Evolutionary conservation across 352 stramenopile species (phyloP).

Genomic region (Pythium phragmiticola): DNA sequence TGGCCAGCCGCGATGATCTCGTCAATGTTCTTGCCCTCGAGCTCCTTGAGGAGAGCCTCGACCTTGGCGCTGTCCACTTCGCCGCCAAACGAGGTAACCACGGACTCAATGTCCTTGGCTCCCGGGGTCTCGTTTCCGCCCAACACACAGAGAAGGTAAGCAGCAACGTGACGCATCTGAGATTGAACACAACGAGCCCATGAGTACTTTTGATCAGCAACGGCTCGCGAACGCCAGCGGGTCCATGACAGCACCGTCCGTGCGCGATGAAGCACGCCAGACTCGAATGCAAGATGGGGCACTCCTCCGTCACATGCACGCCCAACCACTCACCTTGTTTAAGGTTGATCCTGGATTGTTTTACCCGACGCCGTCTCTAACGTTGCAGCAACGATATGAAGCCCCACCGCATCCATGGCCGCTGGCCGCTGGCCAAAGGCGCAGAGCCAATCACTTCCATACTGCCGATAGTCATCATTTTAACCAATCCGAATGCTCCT

Average conservation of each 20-base stretch:
- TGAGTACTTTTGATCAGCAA: neutral
- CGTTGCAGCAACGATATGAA: constrained; percentile 42
- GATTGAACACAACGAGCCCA: neutral
- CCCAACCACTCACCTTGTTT: constrained; percentile 75
- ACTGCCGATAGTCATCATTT: constrained; percentile 30
- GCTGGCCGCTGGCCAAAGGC: constrained; percentile 33
- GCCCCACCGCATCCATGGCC: constrained; percentile 17
- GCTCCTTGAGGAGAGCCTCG: constrained; percentile 83
- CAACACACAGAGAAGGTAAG: constrained; percentile 87
- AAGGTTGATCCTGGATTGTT: constrained; percentile 82
- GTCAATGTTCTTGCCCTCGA: constrained; percentile 88
- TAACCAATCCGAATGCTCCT: constrained; percentile 18
- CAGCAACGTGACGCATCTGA: constrained; percentile 92
- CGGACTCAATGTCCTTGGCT: constrained; percentile 81
- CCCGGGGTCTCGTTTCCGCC: constrained; percentile 77
- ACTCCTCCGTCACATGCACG: neutral
- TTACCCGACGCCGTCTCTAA: constrained; percentile 77
- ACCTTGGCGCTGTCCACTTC: constrained; percentile 79
- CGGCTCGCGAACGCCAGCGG: neutral
- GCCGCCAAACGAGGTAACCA: constrained; percentile 79
- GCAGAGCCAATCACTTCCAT: constrained; percentile 82
- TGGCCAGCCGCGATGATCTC: constrained; percentile 85
- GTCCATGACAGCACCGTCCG: neutral
- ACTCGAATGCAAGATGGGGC: neutral
- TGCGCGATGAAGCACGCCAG: neutral